These are phyloP conservation scores for Microstegium vimineum DNA, from an alignment of 176 grass and related monocot genomes.

Conservation along the genomic window DNA sequence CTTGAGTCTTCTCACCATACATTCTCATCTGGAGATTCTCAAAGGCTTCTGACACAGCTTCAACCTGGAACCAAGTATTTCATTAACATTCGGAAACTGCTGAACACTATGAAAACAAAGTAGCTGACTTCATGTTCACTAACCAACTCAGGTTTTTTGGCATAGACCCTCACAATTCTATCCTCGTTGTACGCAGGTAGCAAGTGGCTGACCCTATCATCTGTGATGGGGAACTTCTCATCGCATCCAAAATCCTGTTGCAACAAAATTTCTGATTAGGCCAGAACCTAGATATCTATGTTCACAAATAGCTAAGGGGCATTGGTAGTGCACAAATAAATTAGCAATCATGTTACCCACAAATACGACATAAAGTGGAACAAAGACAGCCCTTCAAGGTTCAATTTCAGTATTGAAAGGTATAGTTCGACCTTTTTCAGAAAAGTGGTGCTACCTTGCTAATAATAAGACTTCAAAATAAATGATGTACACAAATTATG, in stretches of 20 bases:
- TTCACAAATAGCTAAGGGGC: neutral
- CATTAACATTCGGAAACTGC: neutral
- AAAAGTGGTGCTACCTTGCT: neutral
- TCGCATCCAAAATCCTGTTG: conserved; percentile 59
- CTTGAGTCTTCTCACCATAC: conserved; percentile 83
- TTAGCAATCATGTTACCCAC: neutral
- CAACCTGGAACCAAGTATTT: conserved; percentile 46
- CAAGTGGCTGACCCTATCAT: conserved; percentile 82
- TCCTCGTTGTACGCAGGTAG: conserved; percentile 66
- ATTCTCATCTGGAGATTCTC: conserved; percentile 81
- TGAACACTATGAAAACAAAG: neutral
- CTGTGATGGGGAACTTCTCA: conserved; percentile 77
- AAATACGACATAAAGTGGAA: neutral
- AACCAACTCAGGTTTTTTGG: conserved; percentile 81
- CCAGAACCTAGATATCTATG: neutral
- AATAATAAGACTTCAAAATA: neutral
- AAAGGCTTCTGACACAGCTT: conserved; percentile 76
- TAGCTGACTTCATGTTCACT: conserved; percentile 10
- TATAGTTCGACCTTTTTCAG: too few species aligned
- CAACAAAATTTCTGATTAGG: conserved; percentile 10
- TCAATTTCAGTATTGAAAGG: neutral
- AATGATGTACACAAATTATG: neutral
- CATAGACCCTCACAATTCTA: conserved; percentile 82
- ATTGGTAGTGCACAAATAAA: neutral
- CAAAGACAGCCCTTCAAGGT: neutral